Base-by-base conservation (phyloP, 192 early-diverging fungal genomes). In the Gamsiella multidivaricata region DNA sequence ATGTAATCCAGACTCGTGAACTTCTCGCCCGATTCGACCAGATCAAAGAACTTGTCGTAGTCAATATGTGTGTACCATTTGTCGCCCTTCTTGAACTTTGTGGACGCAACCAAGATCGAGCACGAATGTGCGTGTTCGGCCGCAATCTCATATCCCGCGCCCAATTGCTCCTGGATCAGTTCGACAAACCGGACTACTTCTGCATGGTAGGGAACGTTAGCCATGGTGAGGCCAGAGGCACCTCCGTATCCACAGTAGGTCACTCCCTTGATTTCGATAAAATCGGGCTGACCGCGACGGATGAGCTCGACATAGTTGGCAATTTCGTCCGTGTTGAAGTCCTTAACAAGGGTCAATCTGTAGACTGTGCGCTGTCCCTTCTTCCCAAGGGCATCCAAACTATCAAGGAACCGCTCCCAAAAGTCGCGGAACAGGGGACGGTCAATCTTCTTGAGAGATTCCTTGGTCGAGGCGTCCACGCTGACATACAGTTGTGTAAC, bases 231-330 rank as follows among this genome's bases (percentile, higher is more conserved):
- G 11, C 86, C 74, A 20, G 83, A 84, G 14, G 85, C 84, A n/a
- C 88, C 89, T 53, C 88, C 84, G 45, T 89, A 90, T 29, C 90
- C 90, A 69, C 91, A 91, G 69, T 88, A 93, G 7, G 91, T 93
- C 10, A 93, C 90, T 22, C 91, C 91, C 69, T 93, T 93, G 31
- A 93, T 84, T 58, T 93, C 91, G 50, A 93, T 89, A 61, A 93
- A 91, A 25, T 87, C 87, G 8, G 91, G 91, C 43, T 82, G 82
- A 29, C 90, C 91, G 37, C 85, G 82, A 47, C 73, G 74, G 33
- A 93, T 84, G 12, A 92, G 70, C 25, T 88, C 84, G 0, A 85
- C 88, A 71, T 93, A 93, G 64, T 89, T 85, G 61, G 80, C 80
- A 58, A 93, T 70, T 33, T 91, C 89, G 15, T 82, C 83, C 26